Base-by-base conservation (phyloP, 208 protist species). In the Trypanosoma mega region DNA sequence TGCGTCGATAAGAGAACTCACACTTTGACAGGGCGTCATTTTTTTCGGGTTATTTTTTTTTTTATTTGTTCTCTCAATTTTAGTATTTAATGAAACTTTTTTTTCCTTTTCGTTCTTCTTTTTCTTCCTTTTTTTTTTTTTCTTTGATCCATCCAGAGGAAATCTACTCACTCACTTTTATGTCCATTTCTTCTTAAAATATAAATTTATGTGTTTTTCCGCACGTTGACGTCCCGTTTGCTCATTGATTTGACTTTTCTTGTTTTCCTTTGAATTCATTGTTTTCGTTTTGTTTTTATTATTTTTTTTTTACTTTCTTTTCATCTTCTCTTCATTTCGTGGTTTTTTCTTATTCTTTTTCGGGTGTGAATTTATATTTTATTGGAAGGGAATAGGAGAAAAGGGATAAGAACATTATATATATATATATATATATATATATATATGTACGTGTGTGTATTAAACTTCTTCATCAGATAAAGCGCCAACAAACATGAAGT, bases 351-450 rank as follows among this genome's bases (percentile, higher is more conserved):
- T 50, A 37, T 48, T 60, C 7, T 48, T 12, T 41, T n/a, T n/a
- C n/a, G n/a, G n/a, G n/a, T n/a, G n/a, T n/a, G n/a, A n/a, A n/a
- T n/a, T n/a, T n/a, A n/a, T n/a, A n/a, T n/a, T n/a, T n/a, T n/a
- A n/a, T n/a, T n/a, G n/a, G n/a, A n/a, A n/a, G n/a, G n/a, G n/a
- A n/a, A n/a, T n/a, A n/a, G n/a, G n/a, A n/a, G n/a, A n/a, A n/a
- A n/a, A n/a, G n/a, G n/a, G n/a, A n/a, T n/a, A n/a, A n/a, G n/a
- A n/a, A n/a, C n/a, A 41, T 21, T 3, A 43, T 26, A 20, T 43
- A 43, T 43, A 34, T 34, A 53, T n/a, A 54, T 37, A 54, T 39
- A 54, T 54, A 53, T 39, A 37, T 54, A 61, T 39, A 61, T 37
- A 60, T 52, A 58, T 34, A n/a, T n/a, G n/a, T n/a, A n/a, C n/a